phyloP scores from a whole-genome alignment of 2,329 filamentous ascomycete genomes.

The Fusarium sp. region DNA sequence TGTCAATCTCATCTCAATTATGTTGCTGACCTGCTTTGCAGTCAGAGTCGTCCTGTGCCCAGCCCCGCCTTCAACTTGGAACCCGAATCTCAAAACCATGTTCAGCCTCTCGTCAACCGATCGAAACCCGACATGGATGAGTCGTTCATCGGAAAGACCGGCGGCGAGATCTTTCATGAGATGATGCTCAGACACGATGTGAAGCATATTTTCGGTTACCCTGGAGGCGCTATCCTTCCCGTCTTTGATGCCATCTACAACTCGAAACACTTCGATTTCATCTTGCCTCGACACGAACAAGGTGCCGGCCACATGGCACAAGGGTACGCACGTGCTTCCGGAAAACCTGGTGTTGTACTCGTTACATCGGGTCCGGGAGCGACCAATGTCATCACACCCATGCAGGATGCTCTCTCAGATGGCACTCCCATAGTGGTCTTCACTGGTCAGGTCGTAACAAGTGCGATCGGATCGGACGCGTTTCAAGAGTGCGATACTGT shows the following conservation, averaged over 20 bases:
- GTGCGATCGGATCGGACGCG: conserved; percentile 91
- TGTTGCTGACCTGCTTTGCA: conserved; percentile 2
- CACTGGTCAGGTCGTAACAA: conserved; percentile 89
- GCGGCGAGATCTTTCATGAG: conserved; percentile 97
- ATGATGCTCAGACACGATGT: conserved; percentile 97
- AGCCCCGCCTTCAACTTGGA: conserved; percentile 4
- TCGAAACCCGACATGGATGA: conserved; percentile 77
- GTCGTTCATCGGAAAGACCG: conserved; percentile 94
- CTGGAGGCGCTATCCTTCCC: conserved; percentile 94
- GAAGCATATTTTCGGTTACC: conserved; percentile 94
- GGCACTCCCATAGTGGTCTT: conserved; percentile 97
- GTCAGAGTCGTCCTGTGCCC: neutral
- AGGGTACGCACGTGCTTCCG: conserved; percentile 92
- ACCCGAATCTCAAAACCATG: conserved; percentile 61
- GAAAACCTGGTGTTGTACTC: conserved; percentile 93
- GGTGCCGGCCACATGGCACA: conserved; percentile 99
- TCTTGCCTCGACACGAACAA: conserved; percentile 95
- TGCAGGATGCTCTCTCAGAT: conserved; percentile 95
- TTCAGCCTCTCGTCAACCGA: conserved; percentile 74
- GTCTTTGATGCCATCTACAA: conserved; percentile 99
- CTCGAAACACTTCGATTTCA: conserved; percentile 95
- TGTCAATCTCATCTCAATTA: conserved; percentile 2
- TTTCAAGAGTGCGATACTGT: conserved; percentile 95
- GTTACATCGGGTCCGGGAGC: conserved; percentile 97
- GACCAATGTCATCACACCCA: conserved; percentile 95